Base-by-base conservation (phyloP, 345 rosid species). In the rapeseed (Brassica napus) region DNA sequence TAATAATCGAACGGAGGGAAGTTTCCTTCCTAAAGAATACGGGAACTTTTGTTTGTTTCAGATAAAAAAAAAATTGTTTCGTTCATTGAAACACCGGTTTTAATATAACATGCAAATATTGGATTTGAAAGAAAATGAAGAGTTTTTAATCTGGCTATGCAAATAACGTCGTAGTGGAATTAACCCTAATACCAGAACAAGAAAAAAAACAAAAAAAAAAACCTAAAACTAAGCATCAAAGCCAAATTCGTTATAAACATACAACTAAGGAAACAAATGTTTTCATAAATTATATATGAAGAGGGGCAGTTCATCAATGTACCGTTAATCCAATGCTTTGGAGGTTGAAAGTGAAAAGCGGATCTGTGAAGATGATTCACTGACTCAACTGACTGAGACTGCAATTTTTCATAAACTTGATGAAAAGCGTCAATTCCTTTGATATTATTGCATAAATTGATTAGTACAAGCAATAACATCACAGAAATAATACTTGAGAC, bases 251-350 rank as follows among this genome's bases (percentile, higher is more conserved):
- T 62, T 37, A 42, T 28, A 54, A 47, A 23, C 32, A 26, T 3
- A 28, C 26, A 24, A 24, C 5, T 24, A 55, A 14, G 1, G 2
- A 30, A 30, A 57, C 8, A 71, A 2, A 54, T 1, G 34, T 10
- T 31, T 32, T 0, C 6, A 9, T 31, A 12, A 68, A 44, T 18
- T 18, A 4, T 31, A 34, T 87, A 94, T 35, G 42, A 6, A 61
- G 23, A 37, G 14, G 58, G 49, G 4, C 18, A 58, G 15, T 24
- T 62, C n/a, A 72, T 62, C n/a, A 72, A 10, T 10, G 55, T 86
- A 94, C 98, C 98, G 52, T 92, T 94, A 78, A 91, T 91, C 98
- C 98, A 94, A 74, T 94, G 79, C 78, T 44, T 83, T 0, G 89
- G 91, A 73, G 98, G 98, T 71, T 92, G 98, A 73, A 94, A 94